Base-by-base conservation (phyloP, 2,329 filamentous ascomycete species). In the Fusarium setosum region DNA sequence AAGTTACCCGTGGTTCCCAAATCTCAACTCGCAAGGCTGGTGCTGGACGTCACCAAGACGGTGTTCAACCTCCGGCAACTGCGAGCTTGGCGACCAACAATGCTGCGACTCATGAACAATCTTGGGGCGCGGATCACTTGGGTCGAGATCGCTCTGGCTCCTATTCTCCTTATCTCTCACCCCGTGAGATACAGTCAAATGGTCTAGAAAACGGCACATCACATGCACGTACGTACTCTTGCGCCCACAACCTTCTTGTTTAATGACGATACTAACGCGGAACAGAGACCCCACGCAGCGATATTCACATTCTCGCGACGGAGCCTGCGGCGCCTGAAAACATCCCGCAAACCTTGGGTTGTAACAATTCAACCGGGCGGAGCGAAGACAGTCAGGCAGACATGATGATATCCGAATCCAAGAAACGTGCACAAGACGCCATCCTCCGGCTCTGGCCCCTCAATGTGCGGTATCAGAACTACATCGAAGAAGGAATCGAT, bases 401-500 rank as follows among this genome's bases (percentile, higher is more conserved):
- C 13, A 21, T 44, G 34, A 45, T 66, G 20, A 21, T 77, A 9
- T 56, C 75, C 5, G 81, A 84, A 51, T 83, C 80, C 29, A 85
- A 81, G 53, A 87, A 85, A 63, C 82, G 86, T 65, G 92, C 92
- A 0, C 86, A 89, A 71, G 86, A 87, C 21, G 90, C 91, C 5
- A 88, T 94, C 35, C 76, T 92, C 26, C 84, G 86, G 34, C 79
- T 94, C 4, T 84, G 82, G 79, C 82, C 84, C 2, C 75, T 92
- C 59, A 91, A 92, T 47, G 88, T 96, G 58, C 87, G 88, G 18
- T 97, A 90, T 72, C 84, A 90, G 54, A 86, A 92, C 60, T 90
- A 95, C 56, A 81, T 94, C 12, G 83, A 88, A 11, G 91, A 95
- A 75, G 91, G 92, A 1, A 84, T 95, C 38, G 86, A 94, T 67